Percentiles rank a stretch among this genome's conserved stretches.
Conservation (phyloP, 192 early-diverging fungal genomes). For the Coemansia sp. region DNA sequence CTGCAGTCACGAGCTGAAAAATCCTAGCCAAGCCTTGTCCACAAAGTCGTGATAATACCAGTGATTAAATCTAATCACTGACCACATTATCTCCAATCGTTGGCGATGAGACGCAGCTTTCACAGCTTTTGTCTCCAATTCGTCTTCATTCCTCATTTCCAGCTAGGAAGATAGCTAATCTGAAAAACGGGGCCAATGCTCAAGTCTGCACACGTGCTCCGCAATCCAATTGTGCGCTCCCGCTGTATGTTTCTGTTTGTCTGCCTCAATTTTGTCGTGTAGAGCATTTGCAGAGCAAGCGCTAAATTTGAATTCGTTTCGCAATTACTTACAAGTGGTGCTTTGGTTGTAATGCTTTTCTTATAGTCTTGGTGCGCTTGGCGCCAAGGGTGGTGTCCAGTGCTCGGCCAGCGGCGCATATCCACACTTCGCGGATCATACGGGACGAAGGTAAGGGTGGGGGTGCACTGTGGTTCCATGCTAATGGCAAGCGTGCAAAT, state of each 20-base stretch:
- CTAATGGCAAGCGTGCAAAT: neutral
- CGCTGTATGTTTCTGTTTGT: slow-evolving; percentile 22
- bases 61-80: too few relatives aligned
- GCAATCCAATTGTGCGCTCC: slow-evolving; percentile 9
- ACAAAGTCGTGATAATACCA: too few relatives aligned
- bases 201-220: slow-evolving; percentile 22
- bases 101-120: neutral
- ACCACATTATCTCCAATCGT: too few relatives aligned
- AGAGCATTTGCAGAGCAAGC: too few relatives aligned
- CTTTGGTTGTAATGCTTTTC: neutral
- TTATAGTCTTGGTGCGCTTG: slow-evolving; percentile 8
- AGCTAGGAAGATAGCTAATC: neutral
- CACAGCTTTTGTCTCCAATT: neutral
- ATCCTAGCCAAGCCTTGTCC: too few relatives aligned
- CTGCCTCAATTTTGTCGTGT: too few relatives aligned
- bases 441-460: slow-evolving; percentile 24
- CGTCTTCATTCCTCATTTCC: neutral
- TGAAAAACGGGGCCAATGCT: slow-evolving; percentile 17
- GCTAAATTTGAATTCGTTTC: neutral
- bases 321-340: neutral
- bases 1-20: too few relatives aligned
- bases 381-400: neutral
- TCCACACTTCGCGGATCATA: slow-evolving; percentile 26
- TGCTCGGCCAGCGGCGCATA: slow-evolving; percentile 6
- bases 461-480: neutral